A percentile compares a stretch with the other conserved stretches of the same genome.
Conservation (phyloP, 192 early-diverging fungal genomes). For the Coemansia aciculifera region DNA sequence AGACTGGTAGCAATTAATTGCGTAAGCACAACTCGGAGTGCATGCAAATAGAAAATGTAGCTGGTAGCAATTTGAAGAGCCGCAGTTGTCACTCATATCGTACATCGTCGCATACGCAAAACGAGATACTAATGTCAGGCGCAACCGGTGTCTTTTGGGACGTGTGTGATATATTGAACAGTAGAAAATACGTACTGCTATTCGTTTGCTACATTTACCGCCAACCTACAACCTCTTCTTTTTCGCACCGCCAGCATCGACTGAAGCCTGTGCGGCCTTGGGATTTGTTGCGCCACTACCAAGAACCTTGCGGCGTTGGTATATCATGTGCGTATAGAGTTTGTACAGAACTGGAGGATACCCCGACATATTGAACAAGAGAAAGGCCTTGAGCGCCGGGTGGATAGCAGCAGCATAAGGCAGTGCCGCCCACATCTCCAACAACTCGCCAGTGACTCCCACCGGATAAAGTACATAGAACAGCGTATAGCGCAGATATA, state of each 20-base stretch:
- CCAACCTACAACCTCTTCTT: constrained; percentile 29
- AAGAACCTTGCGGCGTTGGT: constrained; percentile 80
- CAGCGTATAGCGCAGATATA: constrained; percentile 79
- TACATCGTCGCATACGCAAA: not conserved
- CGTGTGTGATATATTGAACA: not conserved
- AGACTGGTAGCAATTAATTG: not conserved
- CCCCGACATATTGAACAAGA: constrained; percentile 59
- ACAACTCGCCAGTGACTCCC: constrained; percentile 82
- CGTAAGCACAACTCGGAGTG: not conserved
- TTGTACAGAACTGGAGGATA: constrained; percentile 78
- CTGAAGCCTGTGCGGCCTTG: not conserved
- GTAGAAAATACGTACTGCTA: not conserved
- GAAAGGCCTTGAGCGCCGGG: constrained; percentile 60
- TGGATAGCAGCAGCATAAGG: constrained; percentile 61
- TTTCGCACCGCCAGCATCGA: constrained; percentile 9
- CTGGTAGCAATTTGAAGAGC: not conserved
- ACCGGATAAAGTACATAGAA: constrained; percentile 92
- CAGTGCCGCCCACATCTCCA: constrained; percentile 71
- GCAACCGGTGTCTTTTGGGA: not conserved
- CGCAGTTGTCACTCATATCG: not conserved
- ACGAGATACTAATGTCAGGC: not conserved
- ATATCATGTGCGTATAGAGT: constrained; percentile 92
- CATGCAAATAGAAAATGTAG: not conserved
- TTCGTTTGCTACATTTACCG: not conserved
- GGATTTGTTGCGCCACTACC: constrained; percentile 29